Base-by-base conservation (phyloP, 257 asterid species). In the Osmanthus fragrans region DNA sequence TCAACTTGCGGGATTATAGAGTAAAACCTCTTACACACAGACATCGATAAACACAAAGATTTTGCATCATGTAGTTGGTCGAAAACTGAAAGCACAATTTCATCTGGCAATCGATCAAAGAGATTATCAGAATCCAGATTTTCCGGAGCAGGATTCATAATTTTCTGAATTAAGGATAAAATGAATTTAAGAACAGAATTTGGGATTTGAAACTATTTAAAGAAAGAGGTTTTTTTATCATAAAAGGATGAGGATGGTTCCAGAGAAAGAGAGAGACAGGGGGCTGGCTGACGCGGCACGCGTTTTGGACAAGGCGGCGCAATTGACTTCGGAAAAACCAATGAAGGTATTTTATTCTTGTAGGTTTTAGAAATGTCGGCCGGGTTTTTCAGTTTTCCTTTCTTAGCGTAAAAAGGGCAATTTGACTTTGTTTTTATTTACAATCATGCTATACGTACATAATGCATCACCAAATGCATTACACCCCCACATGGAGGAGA, bases 61-160 rank as follows among this genome's bases (percentile, higher is more conserved):
- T 77, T 91, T 0, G 91, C 97, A 74, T 93, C 97, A 18, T 79
- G 86, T 49, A 93, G 21, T 66, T 85, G 87, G 74, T 81, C 79
- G 84, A 93, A 88, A 37, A 93, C 87, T 2, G 80, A 65, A 3
- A 78, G 83, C 10, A 91, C 72, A 18, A 91, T 66, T 12, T 86
- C 93, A 82, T 93, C 94, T 13, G 97, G 97, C 49, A 93, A 71
- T 1, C 87, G 84, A 64, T 90, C 94, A 79, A 93, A 91, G 33
- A 69, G 30, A 74, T 89, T 88, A 2, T 40, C 76, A 51, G 76
- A 49, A 42, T 23, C 49, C 36, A 39, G 42, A 5, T 12, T 67
- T 63, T 83, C 64, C 33, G 34, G 21, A 3, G 11, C 0, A 19
- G 71, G 34, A 70, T 69, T 68, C 77, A 78, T 54, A 63, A 21